Base-by-base conservation (phyloP, 108 stramenopile species). In the Pseudonitzschia multistriata region DNA sequence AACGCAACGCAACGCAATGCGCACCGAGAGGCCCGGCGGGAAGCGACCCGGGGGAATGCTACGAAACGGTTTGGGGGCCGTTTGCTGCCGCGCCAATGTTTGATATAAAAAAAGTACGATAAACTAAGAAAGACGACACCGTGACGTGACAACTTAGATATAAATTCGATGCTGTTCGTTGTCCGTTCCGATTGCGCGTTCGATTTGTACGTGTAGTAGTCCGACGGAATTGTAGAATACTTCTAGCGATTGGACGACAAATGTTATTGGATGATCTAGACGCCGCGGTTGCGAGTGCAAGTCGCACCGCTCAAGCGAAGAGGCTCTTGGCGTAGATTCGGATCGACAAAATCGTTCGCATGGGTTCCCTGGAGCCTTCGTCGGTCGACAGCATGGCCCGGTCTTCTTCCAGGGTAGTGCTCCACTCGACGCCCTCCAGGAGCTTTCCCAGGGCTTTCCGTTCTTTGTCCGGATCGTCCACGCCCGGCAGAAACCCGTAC, bases 401-500 rank as follows among this genome's bases (percentile, higher is more conserved):
- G 34, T 64, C 63, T 6, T 64, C 63, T 22, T 64, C 19, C 2
- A 40, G 40, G 19, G 27, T 45, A 22, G 63, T 64, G 34, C 63
- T 64, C 63, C 63, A 64, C 28, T 40, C 40, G 14, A 24, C 40
- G 21, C 39, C 63, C 11, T 64, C 39, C 13, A 59, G 33, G n/a
- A 59, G 17, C 33, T n/a, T 34, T n/a, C 35, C 31, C 34, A 59
- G 29, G 31, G 57, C 34, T 35, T 59, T 33, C 57, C 19, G 10
- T 35, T 34, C 57, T 37, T 30, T 11, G 5, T 30, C n/a, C 11
- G 19, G 3, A 13, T 54, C 52, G 3, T 54, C 29, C 13, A 40
- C 71, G 11, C 21, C 35, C 19, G 73, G 73, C 40, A 66, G 13
- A 69, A 81, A 81, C 1, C 80, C 80, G 64, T 81, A 81, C 33